phyloP scores from a whole-genome alignment of 495 filamentous ascomycete species.

The Lasiosphaeria hispida region DNA sequence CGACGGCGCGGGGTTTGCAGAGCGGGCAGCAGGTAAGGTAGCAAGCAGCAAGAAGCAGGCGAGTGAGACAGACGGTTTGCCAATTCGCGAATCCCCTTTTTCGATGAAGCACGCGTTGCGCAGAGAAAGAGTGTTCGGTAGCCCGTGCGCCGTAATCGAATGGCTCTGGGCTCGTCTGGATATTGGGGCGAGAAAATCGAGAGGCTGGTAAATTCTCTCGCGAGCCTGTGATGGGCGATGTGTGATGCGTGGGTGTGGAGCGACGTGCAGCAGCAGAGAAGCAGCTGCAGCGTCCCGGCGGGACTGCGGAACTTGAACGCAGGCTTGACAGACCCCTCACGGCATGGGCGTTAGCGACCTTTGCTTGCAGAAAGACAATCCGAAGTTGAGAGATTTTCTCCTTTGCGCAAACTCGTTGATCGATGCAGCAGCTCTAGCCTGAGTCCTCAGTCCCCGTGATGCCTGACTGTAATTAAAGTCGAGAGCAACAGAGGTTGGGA shows the following conservation, averaged over 20 bases:
- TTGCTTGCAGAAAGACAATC: neutral
- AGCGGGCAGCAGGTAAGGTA: neutral
- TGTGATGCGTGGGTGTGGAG: neutral
- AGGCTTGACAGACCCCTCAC: slow-evolving; percentile 6
- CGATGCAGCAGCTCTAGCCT: no score
- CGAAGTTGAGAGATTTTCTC: no score
- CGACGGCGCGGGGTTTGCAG: neutral
- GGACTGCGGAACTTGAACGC: neutral
- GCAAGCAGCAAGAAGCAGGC: neutral
- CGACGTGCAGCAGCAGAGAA: slow-evolving; percentile 19
- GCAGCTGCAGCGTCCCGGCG: slow-evolving; percentile 2
- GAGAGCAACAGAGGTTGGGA: neutral
- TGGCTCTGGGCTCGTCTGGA: slow-evolving; percentile 20
- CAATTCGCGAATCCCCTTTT: slow-evolving; percentile 16
- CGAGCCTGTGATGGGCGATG: neutral
- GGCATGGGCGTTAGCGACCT: neutral
- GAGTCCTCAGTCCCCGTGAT: no score
- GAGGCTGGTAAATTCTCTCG: slow-evolving; percentile 27
- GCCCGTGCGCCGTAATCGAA: slow-evolving; percentile 20
- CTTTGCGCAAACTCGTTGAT: no score
- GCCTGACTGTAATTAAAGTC: no score
- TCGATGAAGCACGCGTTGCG: slow-evolving; percentile 18
- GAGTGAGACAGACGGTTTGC: slow-evolving; percentile 13
- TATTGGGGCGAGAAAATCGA: slow-evolving; percentile 26
- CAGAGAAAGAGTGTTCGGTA: neutral